A percentile compares a stretch with the other conserved stretches of the same genome.
Conservation (phyloP, 768 basidiomycete species). For the Podaxis sp. region DNA sequence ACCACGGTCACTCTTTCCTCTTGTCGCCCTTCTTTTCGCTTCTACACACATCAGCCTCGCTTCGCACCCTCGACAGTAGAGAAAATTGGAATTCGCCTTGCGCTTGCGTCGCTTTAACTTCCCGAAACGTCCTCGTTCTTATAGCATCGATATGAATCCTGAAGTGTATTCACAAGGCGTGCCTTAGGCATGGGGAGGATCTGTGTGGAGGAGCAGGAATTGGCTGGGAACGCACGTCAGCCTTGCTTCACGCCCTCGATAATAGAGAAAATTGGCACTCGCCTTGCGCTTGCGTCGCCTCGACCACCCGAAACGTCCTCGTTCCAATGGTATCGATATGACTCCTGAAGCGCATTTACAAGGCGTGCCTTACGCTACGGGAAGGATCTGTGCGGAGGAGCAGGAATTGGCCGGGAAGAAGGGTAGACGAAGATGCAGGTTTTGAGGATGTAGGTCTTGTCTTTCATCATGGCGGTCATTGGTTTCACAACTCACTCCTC, state of each 20-base stretch:
- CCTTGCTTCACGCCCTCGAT: not conserved
- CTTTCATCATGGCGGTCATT: not conserved
- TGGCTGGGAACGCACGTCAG: not conserved
- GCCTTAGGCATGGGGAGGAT: not conserved
- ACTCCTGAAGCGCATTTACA: not conserved
- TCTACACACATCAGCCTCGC: not conserved
- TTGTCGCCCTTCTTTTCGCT: not conserved
- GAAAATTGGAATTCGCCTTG: not conserved
- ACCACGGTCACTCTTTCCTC: not conserved
- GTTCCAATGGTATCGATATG: not conserved
- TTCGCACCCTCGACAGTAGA: not conserved
- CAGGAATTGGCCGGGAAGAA: not conserved
- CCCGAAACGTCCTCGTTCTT: not conserved
- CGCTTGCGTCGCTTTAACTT: not conserved
- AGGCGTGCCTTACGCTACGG: not conserved
- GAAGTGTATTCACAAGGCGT: not conserved
- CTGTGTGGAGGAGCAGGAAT: too few species aligned
- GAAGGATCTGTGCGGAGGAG: not conserved
- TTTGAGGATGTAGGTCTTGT: not conserved
- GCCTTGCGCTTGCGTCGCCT: not conserved
- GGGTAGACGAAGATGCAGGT: not conserved
- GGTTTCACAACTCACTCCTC: not conserved
- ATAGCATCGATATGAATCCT: not conserved
- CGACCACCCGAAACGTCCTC: not conserved
- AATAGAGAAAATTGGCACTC: not conserved